A percentile compares a stretch with the other conserved stretches of the same genome.
phyloP scores from a whole-genome alignment of 352 stramenopile genomes.

The Globisporangium sylvaticum region DNA sequence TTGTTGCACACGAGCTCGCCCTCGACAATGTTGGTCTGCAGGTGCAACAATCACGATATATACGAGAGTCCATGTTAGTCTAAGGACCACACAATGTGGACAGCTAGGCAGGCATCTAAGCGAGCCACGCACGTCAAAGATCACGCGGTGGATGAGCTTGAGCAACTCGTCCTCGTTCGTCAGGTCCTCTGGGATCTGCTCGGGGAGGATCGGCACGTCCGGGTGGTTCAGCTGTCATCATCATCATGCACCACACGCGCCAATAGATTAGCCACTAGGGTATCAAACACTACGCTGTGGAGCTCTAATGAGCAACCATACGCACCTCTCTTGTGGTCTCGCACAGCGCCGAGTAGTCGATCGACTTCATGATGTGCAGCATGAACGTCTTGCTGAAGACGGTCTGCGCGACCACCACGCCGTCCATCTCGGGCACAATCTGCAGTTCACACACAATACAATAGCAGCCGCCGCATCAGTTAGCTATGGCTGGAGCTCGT shows the following conservation, averaged over 20 bases:
- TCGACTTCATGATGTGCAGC: constrained; percentile 84
- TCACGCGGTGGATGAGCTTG: constrained; percentile 68
- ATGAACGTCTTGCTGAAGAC: constrained; percentile 83
- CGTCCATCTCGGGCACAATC: constrained; percentile 78
- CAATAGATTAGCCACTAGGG: background rate
- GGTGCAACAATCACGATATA: background rate
- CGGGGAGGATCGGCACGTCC: constrained; percentile 66
- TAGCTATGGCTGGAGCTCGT: no score
- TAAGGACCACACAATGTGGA: background rate
- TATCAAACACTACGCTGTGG: no score
- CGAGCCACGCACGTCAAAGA: constrained; percentile 63
- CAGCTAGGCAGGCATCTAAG: background rate
- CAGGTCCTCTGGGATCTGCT: constrained; percentile 58
- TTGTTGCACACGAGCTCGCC: constrained; percentile 84
- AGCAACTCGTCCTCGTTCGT: constrained; percentile 64
- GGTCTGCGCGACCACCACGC: constrained; percentile 73
- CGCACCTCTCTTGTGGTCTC: constrained; percentile 76
- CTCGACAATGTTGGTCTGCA: constrained; percentile 83
- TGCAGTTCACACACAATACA: constrained; percentile 16
- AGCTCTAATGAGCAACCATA: background rate
- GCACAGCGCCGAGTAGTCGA: constrained; percentile 75
- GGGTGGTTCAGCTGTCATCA: constrained; percentile 64
- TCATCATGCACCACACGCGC: background rate
- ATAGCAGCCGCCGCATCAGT: background rate
- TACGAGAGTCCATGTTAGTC: background rate